These are phyloP conservation scores for Rhododendron kiyosumense DNA, from an alignment of 148 eudicot genomes.

Conservation along the genomic window DNA sequence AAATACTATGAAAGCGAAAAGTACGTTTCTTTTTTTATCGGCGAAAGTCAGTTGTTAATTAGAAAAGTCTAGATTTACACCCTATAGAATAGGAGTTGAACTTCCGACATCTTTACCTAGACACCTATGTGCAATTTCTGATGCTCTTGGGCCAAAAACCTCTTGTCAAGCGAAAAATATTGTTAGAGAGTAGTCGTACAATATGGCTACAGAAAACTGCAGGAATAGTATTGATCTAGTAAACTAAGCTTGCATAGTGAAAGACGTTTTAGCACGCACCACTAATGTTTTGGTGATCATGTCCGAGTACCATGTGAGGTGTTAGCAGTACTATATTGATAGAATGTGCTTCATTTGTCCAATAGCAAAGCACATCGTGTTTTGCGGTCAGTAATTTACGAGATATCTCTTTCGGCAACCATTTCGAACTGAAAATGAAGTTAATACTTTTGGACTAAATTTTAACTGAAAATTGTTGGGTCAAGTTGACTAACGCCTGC, in stretches of 20 bases:
- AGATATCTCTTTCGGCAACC: neutral
- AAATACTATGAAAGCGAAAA: neutral
- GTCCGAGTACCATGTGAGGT: neutral
- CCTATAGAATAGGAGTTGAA: neutral
- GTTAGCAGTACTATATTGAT: too few species aligned
- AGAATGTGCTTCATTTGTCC: too few species aligned
- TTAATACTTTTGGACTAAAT: too few species aligned
- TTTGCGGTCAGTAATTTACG: too few species aligned
- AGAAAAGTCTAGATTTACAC: neutral
- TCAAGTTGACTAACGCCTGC: neutral
- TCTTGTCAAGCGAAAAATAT: too few species aligned
- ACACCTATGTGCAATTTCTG: too few species aligned
- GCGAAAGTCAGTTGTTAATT: neutral
- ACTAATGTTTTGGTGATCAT: neutral
- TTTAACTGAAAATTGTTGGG: too few species aligned
- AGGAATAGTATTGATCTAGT: too few species aligned
- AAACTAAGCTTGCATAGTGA: neutral
- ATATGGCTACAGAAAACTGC: neutral
- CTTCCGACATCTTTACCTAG: neutral
- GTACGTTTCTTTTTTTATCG: neutral
- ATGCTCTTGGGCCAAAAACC: too few species aligned
- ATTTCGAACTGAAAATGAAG: too few species aligned
- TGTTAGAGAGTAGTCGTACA: neutral
- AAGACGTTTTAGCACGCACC: neutral
- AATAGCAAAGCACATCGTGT: too few species aligned